Conservation (phyloP, 2,329 filamentous ascomycete genomes). For the Ophiostoma montium region DNA sequence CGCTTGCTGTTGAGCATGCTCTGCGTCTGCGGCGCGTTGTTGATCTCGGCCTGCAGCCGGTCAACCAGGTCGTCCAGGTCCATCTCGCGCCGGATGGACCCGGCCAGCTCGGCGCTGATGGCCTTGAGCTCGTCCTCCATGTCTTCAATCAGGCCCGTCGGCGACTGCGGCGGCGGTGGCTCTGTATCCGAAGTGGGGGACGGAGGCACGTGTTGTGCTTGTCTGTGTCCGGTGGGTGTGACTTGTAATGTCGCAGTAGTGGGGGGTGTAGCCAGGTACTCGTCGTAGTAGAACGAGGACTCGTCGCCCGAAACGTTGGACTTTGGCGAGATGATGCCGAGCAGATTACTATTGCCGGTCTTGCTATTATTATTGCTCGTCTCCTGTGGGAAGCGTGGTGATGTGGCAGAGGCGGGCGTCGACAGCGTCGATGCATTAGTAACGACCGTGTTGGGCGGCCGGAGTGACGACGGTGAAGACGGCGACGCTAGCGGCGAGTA, state of each 20-base stretch:
- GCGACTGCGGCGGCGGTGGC: conserved; percentile 19
- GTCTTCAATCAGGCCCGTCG: conserved; percentile 54
- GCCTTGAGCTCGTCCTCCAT: conserved; percentile 90
- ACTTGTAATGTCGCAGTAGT: conserved; percentile 13
- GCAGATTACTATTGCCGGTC: conserved; percentile 5
- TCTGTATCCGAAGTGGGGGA: conserved; percentile 14
- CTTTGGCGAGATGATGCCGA: conserved; percentile 4
- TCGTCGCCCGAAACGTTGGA: conserved; percentile 26
- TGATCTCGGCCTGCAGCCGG: conserved; percentile 63
- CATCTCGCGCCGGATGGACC: conserved; percentile 89
- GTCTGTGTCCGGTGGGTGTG: conserved; percentile 9
- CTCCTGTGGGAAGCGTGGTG: conserved; percentile 17
- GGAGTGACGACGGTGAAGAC: conserved; percentile 18
- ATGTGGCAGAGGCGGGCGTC: conserved; percentile 21
- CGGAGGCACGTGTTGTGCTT: too few relatives aligned
- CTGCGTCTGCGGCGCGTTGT: conserved; percentile 23
- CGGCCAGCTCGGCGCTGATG: conserved; percentile 83
- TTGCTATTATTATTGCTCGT: background rate
- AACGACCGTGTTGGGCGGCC: conserved; percentile 16
- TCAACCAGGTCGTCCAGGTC: conserved; percentile 93
- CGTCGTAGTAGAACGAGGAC: conserved; percentile 35
- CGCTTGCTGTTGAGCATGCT: conserved; percentile 47
- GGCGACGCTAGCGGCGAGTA: conserved; percentile 35
- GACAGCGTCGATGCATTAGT: conserved; percentile 29
- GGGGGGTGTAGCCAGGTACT: conserved; percentile 36